Percentiles rank a stretch among this genome's conserved stretches.
phyloP scores from a whole-genome alignment of 768 basidiomycete species.

The Rhodotorula graminis region DNA sequence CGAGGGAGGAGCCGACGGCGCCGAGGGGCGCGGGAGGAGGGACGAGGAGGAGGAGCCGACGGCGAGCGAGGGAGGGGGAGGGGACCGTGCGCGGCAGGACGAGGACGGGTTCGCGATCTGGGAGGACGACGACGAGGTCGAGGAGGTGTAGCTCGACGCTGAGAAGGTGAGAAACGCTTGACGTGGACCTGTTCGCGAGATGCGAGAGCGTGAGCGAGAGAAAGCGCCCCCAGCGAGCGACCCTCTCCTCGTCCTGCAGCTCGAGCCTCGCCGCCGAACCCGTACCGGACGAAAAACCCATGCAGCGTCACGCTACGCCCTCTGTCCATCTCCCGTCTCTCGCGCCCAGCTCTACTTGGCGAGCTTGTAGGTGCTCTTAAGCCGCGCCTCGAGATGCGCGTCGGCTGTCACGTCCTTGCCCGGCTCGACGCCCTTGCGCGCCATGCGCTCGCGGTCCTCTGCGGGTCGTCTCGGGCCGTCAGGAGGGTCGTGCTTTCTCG shows the following conservation, averaged over 20 bases:
- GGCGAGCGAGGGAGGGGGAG: neutral
- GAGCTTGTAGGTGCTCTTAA: slow-evolving; percentile 23
- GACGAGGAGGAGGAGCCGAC: no score
- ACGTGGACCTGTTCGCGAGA: no score
- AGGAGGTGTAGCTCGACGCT: neutral
- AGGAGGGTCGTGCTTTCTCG: no score
- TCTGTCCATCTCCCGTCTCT: no score
- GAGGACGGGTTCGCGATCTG: neutral
- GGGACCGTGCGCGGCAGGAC: neutral
- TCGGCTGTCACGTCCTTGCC: slow-evolving; percentile 17
- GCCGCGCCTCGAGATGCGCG: slow-evolving; percentile 22
- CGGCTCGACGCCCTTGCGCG: slow-evolving; percentile 26
- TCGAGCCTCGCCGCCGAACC: no score
- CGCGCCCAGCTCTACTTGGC: neutral
- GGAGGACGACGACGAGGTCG: slow-evolving; percentile 3
- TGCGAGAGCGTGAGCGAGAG: neutral
- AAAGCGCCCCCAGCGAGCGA: no score
- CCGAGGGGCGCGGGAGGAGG: no score
- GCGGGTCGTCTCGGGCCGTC: no score
- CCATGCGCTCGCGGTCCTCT: slow-evolving; percentile 36
- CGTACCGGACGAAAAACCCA: neutral
- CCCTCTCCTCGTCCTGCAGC: no score
- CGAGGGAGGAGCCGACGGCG: no score
- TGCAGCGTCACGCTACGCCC: neutral
- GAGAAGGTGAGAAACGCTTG: neutral